phyloP scores from a whole-genome alignment of 176 grass and related monocot species.

The Triticum aestivum region IWGSC_CS_RefSeq_v2.1 NC_057805.1:223827493-223827992 shows the following conservation, averaged over 20 bases:
- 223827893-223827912: neutral
- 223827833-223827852: neutral
- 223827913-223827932: neutral
- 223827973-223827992: constrained; percentile 9
- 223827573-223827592: neutral
- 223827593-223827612: neutral
- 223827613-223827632: neutral
- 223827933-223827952: neutral
- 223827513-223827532: neutral
- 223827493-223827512: constrained; percentile 3
- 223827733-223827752: neutral
- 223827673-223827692: neutral
- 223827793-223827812: neutral
- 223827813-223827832: neutral
- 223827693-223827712: constrained; percentile 7
- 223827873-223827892: constrained; percentile 6
- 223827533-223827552: neutral
- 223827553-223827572: constrained; percentile 4
- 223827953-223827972: neutral
- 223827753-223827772: neutral
- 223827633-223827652: neutral
- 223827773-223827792: neutral
- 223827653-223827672: neutral
- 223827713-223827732: neutral
- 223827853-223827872: neutral